Base-by-base conservation (phyloP, 2,329 filamentous ascomycete genomes). In the Pseudogymnoascus sp. region DNA sequence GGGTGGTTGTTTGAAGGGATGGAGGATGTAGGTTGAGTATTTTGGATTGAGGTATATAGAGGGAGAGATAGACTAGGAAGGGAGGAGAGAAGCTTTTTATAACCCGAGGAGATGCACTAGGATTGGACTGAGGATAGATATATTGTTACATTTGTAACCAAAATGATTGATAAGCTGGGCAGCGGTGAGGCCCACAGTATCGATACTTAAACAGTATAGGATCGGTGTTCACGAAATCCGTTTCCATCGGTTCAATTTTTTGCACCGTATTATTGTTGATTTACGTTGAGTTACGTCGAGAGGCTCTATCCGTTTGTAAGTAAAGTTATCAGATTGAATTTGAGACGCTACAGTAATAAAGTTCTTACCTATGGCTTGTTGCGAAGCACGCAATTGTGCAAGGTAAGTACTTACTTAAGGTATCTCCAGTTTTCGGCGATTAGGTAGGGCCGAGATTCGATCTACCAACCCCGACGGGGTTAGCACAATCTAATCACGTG, bases 371-470 rank as follows among this genome's bases (percentile, higher is more conserved):
- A 55, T 21, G 21, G 21, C 21, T 21, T 21, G 21, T 21, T 21
- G 2, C n/a, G n/a, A 33, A 55, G 44, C 44, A 55, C 44, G 44
- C 44, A 55, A 55, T 55, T 17, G 27, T 33, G 12, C 10, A 17
- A 55, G 44, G 44, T 55, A 55, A 55, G 44, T 55, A 33, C 44
- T 33, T 33, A 55, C 6, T n/a, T 55, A 55, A 55, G 44, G n/a
- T 13, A 7, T 55, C 44, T 55, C 27, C 9, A 33, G 44, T 55
- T 33, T 36, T 55, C 44, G 44, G 44, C 44, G 44, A 55, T 33
- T 17, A 33, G 44, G 44, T 55, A 15, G 44, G 44, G 44, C 44
- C 44, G 44, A 12, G 13, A 29, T n/a, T 55, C 44, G 44, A 51
- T 31, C 42, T 48, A 21, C 25, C 25, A 51, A 51, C 42, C 42